Base-by-base conservation (phyloP, 2,329 filamentous ascomycete genomes). In the Penicillium vulpinum region DNA sequence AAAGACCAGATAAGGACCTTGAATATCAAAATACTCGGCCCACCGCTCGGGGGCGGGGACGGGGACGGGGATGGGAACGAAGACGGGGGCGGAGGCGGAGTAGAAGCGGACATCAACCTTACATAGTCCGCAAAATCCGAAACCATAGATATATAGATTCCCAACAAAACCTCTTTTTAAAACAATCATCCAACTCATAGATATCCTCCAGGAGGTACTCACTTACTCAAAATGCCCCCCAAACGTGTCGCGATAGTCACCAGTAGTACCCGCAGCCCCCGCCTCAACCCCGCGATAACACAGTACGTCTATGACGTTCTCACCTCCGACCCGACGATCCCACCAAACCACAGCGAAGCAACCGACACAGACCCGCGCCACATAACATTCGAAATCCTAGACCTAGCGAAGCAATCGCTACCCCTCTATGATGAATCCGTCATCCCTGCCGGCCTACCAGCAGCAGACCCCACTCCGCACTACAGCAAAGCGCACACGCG, bases 391-490 rank as follows among this genome's bases (percentile, higher is more conserved):
- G 56, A 65, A 21, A 62, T 73, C 8, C 60, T 75, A 58, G 73
- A 75, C 36, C 62, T 76, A 13, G 57, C 64, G 8, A 62, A 67
- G 1, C 67, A 70, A 57, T 59, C 67, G 1, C 69, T 77, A 0
- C 75, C 75, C 7, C 58, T 76, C 21, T 78, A 73, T 63, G 65
- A 78, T 52, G 74, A 78, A 57, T 58, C 72, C 3, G 67, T 65
- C 15, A 73, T 78, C 31, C 77, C 76, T 1, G 70, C 73, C 15
- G 61, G 59, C 9, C 69, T 77, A 22, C 66, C 66, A 11, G 58
- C 66, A 1, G 28, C 63, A 3, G 61, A 68, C 15, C 64, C 64
- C 11, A 63, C 63, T 15, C 63, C 64, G 11, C 64, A 71, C 43
- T 79, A 77, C 64, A 61, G 57, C 5, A 69, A 75, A 47, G 60